Percentiles rank a stretch among this genome's conserved stretches.
These are phyloP conservation scores for Chenopodium suecicum DNA, from an alignment of 148 eudicot species.

Conservation along the genomic window DNA sequence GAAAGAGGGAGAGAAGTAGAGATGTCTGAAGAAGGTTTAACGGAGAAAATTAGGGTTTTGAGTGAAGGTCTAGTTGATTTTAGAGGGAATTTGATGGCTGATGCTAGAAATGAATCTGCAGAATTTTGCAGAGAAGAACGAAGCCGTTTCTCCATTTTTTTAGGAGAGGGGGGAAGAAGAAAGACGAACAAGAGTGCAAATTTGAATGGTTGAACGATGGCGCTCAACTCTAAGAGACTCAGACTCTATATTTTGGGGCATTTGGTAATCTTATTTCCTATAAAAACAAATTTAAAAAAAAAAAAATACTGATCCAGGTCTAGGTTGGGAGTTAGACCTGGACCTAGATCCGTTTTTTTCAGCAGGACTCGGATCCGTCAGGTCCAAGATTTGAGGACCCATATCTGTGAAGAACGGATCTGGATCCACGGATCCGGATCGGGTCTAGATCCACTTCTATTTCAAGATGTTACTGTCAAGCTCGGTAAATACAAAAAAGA, in stretches of 20 bases:
- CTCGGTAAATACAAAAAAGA: too few species aligned
- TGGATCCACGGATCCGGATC: too few species aligned
- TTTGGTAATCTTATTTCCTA: too few species aligned
- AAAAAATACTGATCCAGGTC: too few species aligned
- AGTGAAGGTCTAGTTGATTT: slow-evolving; percentile 64
- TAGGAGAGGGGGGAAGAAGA: slow-evolving; percentile 7
- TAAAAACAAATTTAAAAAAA: too few species aligned
- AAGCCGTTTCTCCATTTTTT: slow-evolving; percentile 85
- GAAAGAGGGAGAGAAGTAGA: slow-evolving; percentile 57
- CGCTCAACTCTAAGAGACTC: slow-evolving; percentile 6
- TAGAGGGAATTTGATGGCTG: slow-evolving; percentile 52
- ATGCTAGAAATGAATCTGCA: slow-evolving; percentile 66
- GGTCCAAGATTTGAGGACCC: too few species aligned
- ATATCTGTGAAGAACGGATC: too few species aligned
- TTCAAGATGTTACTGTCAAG: too few species aligned
- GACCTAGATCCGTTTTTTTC: too few species aligned
- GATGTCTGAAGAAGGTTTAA: slow-evolving; percentile 46
- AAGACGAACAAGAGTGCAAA: background rate
- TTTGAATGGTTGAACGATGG: slow-evolving; percentile 25
- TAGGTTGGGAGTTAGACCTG: too few species aligned
- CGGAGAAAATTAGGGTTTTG: slow-evolving; percentile 59
- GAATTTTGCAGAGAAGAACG: slow-evolving; percentile 74
- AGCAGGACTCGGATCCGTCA: too few species aligned
- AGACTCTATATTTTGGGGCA: background rate
- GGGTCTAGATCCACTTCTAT: too few species aligned